A percentile compares a stretch with the other conserved stretches of the same genome.
phyloP scores from a whole-genome alignment of 768 basidiomycete species.

The Galerina marginata region DNA sequence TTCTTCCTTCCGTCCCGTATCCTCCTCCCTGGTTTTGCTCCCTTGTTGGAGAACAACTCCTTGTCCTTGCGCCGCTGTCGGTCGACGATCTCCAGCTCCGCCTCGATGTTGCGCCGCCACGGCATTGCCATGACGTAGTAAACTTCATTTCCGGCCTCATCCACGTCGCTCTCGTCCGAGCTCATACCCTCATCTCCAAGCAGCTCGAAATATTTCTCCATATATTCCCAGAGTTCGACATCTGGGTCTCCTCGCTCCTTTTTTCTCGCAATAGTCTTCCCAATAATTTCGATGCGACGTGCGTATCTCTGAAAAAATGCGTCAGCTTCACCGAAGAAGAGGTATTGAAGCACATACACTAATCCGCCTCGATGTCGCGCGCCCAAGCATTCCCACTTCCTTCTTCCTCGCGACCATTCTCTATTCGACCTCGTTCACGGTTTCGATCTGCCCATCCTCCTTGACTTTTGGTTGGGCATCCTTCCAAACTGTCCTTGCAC shows the following conservation, averaged over 20 bases:
- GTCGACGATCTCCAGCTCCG: conserved; percentile 16
- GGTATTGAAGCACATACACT: neutral
- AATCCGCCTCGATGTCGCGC: neutral
- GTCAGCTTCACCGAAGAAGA: neutral
- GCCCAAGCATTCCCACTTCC: neutral
- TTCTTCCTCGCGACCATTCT: conserved; percentile 8
- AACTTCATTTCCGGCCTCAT: conserved; percentile 2
- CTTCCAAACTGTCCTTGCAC: conserved; percentile 14
- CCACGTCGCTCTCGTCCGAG: conserved; percentile 20
- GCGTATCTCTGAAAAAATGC: neutral
- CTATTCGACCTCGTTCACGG: conserved; percentile 12
- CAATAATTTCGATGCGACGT: neutral
- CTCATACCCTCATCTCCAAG: conserved; percentile 21
- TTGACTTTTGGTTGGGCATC: conserved; percentile 15
- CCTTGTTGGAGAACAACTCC: conserved; percentile 14
- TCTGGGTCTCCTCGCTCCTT: conserved; percentile 7
- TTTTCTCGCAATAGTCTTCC: neutral
- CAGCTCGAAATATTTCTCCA: conserved; percentile 4
- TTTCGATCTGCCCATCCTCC: conserved; percentile 16
- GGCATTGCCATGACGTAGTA: conserved; percentile 14
- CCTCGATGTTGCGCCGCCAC: conserved; percentile 12
- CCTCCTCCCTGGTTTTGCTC: conserved; percentile 6
- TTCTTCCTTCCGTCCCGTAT: neutral
- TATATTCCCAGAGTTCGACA: conserved; percentile 12
- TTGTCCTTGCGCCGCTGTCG: conserved; percentile 5